Percentiles rank a stretch among this genome's conserved stretches.
Conservation (phyloP, 176 grass and related monocot genomes). For the Chrysopogon serrulatus region DNA sequence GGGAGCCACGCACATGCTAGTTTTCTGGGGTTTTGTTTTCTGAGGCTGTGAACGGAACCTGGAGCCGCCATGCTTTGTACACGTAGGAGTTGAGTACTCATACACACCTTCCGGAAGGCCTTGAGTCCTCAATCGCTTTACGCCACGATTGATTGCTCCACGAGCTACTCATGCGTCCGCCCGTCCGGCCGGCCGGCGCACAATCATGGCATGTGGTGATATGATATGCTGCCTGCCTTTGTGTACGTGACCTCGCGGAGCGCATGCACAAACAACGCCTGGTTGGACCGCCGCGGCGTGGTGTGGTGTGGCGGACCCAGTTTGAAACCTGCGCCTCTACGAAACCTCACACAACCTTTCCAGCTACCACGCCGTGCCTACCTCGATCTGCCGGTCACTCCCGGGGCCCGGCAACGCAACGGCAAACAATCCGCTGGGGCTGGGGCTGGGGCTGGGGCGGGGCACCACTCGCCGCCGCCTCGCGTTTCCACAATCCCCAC, state of each 20-base stretch:
- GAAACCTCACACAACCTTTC: background rate
- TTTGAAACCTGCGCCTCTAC: background rate
- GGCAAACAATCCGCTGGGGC: too few relatives aligned
- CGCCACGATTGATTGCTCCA: background rate
- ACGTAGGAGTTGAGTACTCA: too few relatives aligned
- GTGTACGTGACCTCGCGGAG: background rate
- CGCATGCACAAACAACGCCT: background rate
- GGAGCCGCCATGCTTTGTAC: background rate
- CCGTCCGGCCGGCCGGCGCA: background rate
- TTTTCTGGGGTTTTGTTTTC: too few relatives aligned
- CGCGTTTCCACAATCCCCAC: background rate
- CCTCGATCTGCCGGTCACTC: too few relatives aligned
- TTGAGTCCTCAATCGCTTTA: background rate
- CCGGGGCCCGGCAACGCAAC: too few relatives aligned
- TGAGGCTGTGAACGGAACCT: background rate
- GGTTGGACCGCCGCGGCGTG: background rate
- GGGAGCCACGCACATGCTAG: too few relatives aligned
- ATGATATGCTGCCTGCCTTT: background rate
- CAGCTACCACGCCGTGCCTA: background rate
- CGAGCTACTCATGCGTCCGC: background rate
- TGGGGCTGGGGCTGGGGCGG: too few relatives aligned
- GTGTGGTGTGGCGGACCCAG: background rate
- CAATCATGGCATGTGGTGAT: background rate
- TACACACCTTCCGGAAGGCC: background rate
- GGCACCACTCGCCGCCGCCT: too few relatives aligned